Percentiles rank a stretch among this genome's conserved stretches.
These are phyloP conservation scores for Russula virescens DNA, from an alignment of 768 basidiomycete species.

Conservation along the genomic window DNA sequence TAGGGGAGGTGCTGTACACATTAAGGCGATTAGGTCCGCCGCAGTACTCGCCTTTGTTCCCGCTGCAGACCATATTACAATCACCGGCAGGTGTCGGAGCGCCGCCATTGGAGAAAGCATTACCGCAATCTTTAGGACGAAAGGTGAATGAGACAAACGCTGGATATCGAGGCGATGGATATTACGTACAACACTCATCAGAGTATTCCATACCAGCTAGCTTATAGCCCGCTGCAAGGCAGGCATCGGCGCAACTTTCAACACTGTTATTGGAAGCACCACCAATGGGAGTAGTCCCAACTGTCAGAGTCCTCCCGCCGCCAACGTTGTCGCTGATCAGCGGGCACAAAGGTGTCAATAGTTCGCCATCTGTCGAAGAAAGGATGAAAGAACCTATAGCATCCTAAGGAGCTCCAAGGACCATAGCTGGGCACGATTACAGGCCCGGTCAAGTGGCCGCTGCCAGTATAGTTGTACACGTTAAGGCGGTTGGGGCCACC, in stretches of 20 bases:
- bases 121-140: conserved; percentile 54
- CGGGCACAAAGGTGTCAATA: too few species aligned
- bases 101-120: conserved; percentile 58
- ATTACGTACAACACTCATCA: conserved; percentile 46
- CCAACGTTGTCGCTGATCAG: too few species aligned
- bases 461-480: conserved; percentile 66
- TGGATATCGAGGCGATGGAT: neutral
- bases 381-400: too few species aligned
- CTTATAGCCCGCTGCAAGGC: conserved; percentile 37
- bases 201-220: conserved; percentile 39
- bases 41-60: conserved; percentile 60
- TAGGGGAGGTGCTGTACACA: conserved; percentile 39
- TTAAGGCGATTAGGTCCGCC: conserved; percentile 66
- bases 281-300: conserved; percentile 23
- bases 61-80: conserved; percentile 63
- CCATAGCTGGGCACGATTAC: conserved; percentile 49
- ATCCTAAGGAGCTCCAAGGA: conserved; percentile 21
- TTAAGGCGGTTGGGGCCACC: conserved; percentile 63
- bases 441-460: conserved; percentile 52
- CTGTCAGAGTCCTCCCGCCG: too few species aligned
- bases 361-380: too few species aligned
- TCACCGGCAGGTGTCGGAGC: conserved; percentile 40
- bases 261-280: conserved; percentile 46
- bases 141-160: neutral
- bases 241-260: conserved; percentile 54